Conservation (phyloP, 306 rosid genomes). For the Benincasa hispida region DNA sequence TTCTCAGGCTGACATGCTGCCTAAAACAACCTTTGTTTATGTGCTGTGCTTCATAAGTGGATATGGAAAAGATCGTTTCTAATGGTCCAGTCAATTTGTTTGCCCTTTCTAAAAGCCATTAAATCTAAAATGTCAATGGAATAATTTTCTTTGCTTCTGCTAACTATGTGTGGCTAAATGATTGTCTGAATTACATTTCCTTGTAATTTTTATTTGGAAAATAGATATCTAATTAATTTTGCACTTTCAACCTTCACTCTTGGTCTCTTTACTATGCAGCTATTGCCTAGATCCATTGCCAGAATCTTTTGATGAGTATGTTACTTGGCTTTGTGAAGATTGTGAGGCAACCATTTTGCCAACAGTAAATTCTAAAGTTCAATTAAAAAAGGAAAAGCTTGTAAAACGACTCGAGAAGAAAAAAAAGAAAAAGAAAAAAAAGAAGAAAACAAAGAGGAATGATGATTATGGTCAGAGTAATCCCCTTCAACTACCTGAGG, state of each 20-base stretch:
- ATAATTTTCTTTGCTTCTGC: not conserved
- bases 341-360: slow-evolving; percentile 25
- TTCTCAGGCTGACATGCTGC: not conserved
- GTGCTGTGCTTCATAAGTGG: not conserved
- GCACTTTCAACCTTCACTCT: not conserved
- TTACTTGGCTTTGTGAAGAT: slow-evolving; percentile 65
- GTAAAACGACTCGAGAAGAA: not conserved
- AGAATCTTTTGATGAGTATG: slow-evolving; percentile 15
- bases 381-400: not conserved
- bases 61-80: not conserved
- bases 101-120: not conserved
- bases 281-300: slow-evolving; percentile 45
- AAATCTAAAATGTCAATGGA: not conserved
- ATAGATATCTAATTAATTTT: not conserved
- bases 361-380: not conserved
- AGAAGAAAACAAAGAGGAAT: slow-evolving; percentile 3
- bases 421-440: slow-evolving; percentile 7
- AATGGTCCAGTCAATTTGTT: not conserved
- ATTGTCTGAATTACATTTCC: not conserved
- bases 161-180: not conserved
- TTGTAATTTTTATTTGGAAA: not conserved
- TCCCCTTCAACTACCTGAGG: slow-evolving; percentile 14
- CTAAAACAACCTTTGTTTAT: not conserved
- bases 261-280: slow-evolving; percentile 17
- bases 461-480: slow-evolving; percentile 8